Evolutionary conservation across 1,284 basidiomycete species (phyloP).

Genomic region (Inonotus hispidus): DNA sequence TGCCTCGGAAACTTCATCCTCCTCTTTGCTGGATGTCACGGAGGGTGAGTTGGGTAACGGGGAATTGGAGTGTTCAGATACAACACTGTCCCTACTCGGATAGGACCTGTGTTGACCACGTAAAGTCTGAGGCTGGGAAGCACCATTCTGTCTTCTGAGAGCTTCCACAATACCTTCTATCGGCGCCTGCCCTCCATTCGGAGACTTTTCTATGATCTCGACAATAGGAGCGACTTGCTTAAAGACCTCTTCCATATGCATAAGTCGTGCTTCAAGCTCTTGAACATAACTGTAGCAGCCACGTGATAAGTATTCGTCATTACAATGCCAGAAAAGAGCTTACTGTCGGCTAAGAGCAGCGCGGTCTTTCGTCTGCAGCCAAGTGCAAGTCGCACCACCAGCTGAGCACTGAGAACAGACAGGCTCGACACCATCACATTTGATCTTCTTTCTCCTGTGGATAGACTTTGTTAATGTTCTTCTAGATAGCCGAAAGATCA

Average conservation of each 20-base stretch:
- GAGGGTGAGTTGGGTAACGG: slow-evolving; percentile 16
- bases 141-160: slow-evolving; percentile 8
- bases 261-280: slow-evolving; percentile 75
- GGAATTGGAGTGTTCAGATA: slow-evolving; percentile 22
- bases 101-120: background rate
- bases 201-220: slow-evolving; percentile 52
- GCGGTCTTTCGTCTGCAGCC: slow-evolving; percentile 83
- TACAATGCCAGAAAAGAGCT: slow-evolving; percentile 30
- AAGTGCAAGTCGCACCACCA: slow-evolving; percentile 71
- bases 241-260: slow-evolving; percentile 80
- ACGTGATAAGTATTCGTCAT: slow-evolving; percentile 19
- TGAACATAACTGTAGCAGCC: slow-evolving; percentile 69
- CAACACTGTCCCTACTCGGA: slow-evolving; percentile 24
- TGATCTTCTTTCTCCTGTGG: slow-evolving; percentile 79
- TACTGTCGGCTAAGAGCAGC: slow-evolving; percentile 81
- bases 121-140: background rate
- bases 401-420: slow-evolving; percentile 75
- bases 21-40: slow-evolving; percentile 45
- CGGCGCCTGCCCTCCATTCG: slow-evolving; percentile 24
- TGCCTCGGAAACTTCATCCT: slow-evolving; percentile 69
- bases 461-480: background rate
- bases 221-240: slow-evolving; percentile 71
- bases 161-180: slow-evolving; percentile 30
- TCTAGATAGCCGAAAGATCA: background rate
- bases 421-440: slow-evolving; percentile 80